phyloP scores from a whole-genome alignment of 768 basidiomycete genomes.

The Suillus discolor region DNA sequence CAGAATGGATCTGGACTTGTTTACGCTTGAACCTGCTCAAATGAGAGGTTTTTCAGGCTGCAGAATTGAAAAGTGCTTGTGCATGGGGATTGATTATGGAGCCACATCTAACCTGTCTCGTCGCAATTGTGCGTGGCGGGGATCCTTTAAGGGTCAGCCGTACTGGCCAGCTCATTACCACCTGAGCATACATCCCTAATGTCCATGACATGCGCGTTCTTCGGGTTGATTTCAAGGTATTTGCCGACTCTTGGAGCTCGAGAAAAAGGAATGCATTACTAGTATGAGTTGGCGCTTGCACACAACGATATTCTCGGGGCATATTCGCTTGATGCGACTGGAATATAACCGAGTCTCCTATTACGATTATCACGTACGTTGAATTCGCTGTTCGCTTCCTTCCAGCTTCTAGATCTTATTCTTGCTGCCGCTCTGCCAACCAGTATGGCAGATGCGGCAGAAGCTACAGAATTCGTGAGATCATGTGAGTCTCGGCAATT shows the following conservation, averaged over 20 bases:
- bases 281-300: not conserved
- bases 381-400: not conserved
- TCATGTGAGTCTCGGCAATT: not conserved
- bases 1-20: not conserved
- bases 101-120: not conserved
- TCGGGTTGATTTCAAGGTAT: not conserved
- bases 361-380: not conserved
- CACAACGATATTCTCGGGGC: not conserved
- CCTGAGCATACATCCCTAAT: not conserved
- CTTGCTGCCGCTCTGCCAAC: not conserved
- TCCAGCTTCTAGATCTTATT: not conserved
- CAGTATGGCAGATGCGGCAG: too few species aligned
- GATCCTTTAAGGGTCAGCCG: not conserved
- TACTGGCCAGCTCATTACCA: not conserved
- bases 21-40: not conserved
- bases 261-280: not conserved
- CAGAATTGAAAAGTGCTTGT: not conserved
- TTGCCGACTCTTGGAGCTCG: not conserved
- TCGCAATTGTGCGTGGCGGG: too few species aligned
- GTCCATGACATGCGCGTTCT: not conserved
- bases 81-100: not conserved
- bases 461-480: not conserved
- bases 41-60: not conserved
- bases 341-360: not conserved
- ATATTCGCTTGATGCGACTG: not conserved